These are phyloP conservation scores for Podila verticillata DNA, from an alignment of 192 early-diverging fungal species.

Conservation along the genomic window DNA sequence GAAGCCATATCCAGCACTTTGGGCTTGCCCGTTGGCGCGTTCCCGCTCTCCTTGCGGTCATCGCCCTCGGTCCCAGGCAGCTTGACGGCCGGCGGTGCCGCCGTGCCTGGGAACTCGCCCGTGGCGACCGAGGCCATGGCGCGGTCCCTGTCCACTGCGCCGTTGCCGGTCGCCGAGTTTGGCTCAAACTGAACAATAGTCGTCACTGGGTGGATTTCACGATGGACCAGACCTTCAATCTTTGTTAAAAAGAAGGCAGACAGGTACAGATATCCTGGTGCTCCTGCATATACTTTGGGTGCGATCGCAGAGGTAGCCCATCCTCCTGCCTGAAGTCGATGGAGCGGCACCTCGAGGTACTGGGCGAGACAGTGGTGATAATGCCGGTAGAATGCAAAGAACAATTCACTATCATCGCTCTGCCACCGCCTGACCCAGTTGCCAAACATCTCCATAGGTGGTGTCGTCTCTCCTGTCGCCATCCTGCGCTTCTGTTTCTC, in stretches of 20 bases:
- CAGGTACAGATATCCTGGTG: conserved; percentile 57
- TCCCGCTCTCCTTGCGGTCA: conserved; percentile 18
- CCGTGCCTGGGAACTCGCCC: conserved; percentile 38
- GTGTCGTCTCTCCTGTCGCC: conserved; percentile 21
- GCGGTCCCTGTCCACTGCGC: conserved; percentile 16
- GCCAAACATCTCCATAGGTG: conserved; percentile 56
- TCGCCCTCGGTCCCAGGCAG: conserved; percentile 10
- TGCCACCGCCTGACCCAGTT: conserved; percentile 64
- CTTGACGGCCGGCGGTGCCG: conserved; percentile 26
- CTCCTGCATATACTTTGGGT: conserved; percentile 47
- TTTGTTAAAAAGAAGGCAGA: conserved; percentile 59
- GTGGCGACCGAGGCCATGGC: conserved; percentile 40
- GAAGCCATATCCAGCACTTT: conserved; percentile 58
- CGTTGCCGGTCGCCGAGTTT: conserved; percentile 14
- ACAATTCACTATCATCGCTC: conserved; percentile 63
- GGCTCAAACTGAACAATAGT: conserved; percentile 60
- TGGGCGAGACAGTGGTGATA: conserved; percentile 57
- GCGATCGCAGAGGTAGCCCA: conserved; percentile 29
- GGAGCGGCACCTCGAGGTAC: conserved; percentile 37
- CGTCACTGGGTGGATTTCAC: conserved; percentile 60
- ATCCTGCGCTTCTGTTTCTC: conserved; percentile 51
- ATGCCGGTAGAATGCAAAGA: conserved; percentile 64
- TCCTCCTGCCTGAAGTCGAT: conserved; percentile 37
- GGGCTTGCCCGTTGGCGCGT: conserved; percentile 54
- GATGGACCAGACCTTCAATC: conserved; percentile 59